Percentiles rank a stretch among this genome's conserved stretches.
These are phyloP conservation scores for Diplogelasinospora grovesii DNA, from an alignment of 495 filamentous ascomycete species.

Conservation along the genomic window DNA sequence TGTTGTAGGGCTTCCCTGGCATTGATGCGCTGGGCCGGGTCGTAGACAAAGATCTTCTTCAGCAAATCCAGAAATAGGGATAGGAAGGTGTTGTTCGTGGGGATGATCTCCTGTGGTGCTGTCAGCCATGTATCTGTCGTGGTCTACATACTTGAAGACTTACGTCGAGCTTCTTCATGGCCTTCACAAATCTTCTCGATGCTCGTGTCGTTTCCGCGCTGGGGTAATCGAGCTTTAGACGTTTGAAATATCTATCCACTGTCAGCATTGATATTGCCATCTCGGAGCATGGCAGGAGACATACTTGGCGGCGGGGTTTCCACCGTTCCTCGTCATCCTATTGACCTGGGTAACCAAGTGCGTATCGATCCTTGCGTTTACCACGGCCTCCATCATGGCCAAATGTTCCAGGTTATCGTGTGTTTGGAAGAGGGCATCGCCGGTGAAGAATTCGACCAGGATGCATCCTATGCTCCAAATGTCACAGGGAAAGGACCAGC, in stretches of 20 bases:
- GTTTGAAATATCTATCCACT: conserved; percentile 81
- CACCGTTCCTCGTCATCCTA: conserved; percentile 54
- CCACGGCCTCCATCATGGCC: conserved; percentile 98
- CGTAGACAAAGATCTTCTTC: conserved; percentile 88
- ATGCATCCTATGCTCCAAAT: conserved; percentile 99
- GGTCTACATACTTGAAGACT: conserved; percentile 21
- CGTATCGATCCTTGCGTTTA: conserved; percentile 64
- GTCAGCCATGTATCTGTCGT: conserved; percentile 21
- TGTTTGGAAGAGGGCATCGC: conserved; percentile 95
- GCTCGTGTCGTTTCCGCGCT: conserved; percentile 79
- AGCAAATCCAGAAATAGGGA: conserved; percentile 81
- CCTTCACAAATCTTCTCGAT: conserved; percentile 85
- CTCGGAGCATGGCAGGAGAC: conserved; percentile 21
- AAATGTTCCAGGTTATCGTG: conserved; percentile 97
- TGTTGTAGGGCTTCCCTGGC: conserved; percentile 88
- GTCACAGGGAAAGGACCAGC: conserved; percentile 97
- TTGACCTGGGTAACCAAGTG: conserved; percentile 71
- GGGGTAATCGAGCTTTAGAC: conserved; percentile 80
- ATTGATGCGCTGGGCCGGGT: conserved; percentile 82
- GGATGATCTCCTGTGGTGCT: conserved; percentile 73
- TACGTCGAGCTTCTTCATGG: conserved; percentile 87
- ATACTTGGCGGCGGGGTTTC: conserved; percentile 78
- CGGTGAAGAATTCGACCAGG: conserved; percentile 97
- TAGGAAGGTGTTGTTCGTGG: conserved; percentile 69
- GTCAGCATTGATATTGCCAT: conserved; percentile 17